Percentiles rank a stretch among this genome's conserved stretches.
phyloP scores from a whole-genome alignment of 345 rosid genomes.

The Syzygium jambos region DNA sequence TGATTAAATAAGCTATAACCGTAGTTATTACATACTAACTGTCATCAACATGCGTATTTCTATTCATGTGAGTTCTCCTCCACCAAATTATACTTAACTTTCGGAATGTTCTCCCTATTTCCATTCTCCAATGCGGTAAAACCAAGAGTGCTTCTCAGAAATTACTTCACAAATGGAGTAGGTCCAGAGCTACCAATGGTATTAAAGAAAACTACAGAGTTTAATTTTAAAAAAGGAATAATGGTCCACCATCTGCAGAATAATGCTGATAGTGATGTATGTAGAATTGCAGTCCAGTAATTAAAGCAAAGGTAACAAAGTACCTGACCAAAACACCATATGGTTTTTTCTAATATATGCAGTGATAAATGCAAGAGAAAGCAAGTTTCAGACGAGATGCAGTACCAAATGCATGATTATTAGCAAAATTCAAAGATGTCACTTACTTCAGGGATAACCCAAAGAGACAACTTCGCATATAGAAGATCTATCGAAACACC shows the following conservation, averaged over 20 bases:
- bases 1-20: not conserved
- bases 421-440: not conserved
- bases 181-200: not conserved
- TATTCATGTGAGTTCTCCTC: not conserved
- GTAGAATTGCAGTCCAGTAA: not conserved
- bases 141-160: not conserved
- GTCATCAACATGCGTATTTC: not conserved
- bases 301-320: not conserved
- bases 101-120: not conserved
- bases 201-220: not conserved
- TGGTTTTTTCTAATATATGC: not conserved
- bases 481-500: conserved; percentile 96
- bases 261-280: not conserved
- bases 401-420: not conserved
- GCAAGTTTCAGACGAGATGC: not conserved
- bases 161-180: not conserved
- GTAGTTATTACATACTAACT: not conserved
- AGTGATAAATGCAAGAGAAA: not conserved
- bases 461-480: conserved; percentile 83
- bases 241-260: not conserved
- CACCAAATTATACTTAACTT: not conserved
- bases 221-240: not conserved
- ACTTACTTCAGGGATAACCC: conserved; percentile 95
- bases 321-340: not conserved
- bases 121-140: not conserved